Conservation (phyloP, 2,329 filamentous ascomycete genomes). For the Claviceps purpurea region DNA sequence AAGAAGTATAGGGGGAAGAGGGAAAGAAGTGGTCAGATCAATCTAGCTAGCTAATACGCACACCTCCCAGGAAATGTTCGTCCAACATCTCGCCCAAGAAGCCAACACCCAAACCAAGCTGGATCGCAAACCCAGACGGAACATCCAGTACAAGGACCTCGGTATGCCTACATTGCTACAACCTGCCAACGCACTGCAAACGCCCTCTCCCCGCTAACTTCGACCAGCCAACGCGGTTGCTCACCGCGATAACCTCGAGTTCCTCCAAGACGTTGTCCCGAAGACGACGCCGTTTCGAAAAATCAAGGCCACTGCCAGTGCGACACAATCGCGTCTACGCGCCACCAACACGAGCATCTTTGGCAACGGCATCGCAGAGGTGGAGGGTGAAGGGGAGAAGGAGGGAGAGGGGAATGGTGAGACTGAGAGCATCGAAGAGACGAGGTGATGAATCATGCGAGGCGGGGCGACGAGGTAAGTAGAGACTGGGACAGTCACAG, state of each 20-base stretch:
- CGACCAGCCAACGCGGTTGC: constrained; percentile 64
- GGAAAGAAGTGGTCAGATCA: not conserved
- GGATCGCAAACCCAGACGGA: constrained; percentile 81
- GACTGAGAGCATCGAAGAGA: constrained; percentile 18
- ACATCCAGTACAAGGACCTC: constrained; percentile 92
- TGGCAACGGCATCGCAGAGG: not conserved
- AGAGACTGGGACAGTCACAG: no score
- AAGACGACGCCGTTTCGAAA: constrained; percentile 71
- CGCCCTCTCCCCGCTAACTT: not conserved
- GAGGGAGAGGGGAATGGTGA: constrained; percentile 27
- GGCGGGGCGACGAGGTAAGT: no score
- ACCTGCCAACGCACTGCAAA: not conserved
- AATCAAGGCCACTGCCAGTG: constrained; percentile 51
- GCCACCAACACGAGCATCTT: constrained; percentile 17
- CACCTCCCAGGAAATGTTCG: constrained; percentile 69
- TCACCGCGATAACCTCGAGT: constrained; percentile 87
- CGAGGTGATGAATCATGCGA: no score
- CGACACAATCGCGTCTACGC: constrained; percentile 31
- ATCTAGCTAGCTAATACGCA: not conserved
- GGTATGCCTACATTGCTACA: constrained; percentile 33
- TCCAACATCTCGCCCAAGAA: constrained; percentile 79
- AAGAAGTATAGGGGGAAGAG: not conserved
- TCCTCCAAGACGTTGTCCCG: constrained; percentile 81
- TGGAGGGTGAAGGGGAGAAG: constrained; percentile 4
- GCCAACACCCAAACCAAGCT: constrained; percentile 79